Conservation (phyloP, 805 yeast genomes). For the Dipodascopsis uninucleata region DNA sequence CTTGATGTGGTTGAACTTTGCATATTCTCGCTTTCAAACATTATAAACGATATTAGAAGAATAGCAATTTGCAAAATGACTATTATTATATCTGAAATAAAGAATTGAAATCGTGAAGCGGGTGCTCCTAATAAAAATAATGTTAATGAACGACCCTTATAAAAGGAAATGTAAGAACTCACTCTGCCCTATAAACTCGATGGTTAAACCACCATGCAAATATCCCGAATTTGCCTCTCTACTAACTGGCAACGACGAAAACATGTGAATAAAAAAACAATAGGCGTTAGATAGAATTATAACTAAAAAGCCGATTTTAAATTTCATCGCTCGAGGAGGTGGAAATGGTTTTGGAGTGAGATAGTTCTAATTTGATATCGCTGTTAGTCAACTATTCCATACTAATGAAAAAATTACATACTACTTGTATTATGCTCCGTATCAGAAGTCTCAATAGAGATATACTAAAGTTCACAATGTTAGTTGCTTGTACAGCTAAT, state of each 20-base stretch:
- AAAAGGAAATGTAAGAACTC: too few species aligned
- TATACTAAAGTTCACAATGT: constrained; percentile 9
- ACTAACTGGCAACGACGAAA: constrained; percentile 17
- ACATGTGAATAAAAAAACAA: constrained; percentile 21
- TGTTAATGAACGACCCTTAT: not conserved
- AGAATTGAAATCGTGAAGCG: constrained; percentile 11
- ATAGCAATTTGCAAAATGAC: constrained; percentile 14
- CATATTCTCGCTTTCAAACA: constrained; percentile 4
- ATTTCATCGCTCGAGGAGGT: constrained; percentile 14
- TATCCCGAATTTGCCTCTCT: constrained; percentile 25
- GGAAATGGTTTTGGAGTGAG: constrained; percentile 28
- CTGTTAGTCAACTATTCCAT: not conserved
- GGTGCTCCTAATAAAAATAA: constrained; percentile 11
- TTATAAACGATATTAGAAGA: constrained; percentile 1
- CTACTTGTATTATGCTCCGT: constrained; percentile 27
- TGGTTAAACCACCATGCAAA: constrained; percentile 27
- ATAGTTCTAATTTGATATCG: constrained; percentile 19
- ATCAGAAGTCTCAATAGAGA: constrained; percentile 24
- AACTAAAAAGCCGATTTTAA: constrained; percentile 9
- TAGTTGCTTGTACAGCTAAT: too few species aligned
- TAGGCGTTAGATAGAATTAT: constrained; percentile 15
- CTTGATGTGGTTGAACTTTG: too few species aligned
- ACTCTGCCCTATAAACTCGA: constrained; percentile 28
- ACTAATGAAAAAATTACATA: constrained; percentile 3
- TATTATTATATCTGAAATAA: constrained; percentile 12